A percentile compares a stretch with the other conserved stretches of the same genome.
phyloP scores from a whole-genome alignment of 257 asterid genomes.

The Fraxinus excelsior region DNA sequence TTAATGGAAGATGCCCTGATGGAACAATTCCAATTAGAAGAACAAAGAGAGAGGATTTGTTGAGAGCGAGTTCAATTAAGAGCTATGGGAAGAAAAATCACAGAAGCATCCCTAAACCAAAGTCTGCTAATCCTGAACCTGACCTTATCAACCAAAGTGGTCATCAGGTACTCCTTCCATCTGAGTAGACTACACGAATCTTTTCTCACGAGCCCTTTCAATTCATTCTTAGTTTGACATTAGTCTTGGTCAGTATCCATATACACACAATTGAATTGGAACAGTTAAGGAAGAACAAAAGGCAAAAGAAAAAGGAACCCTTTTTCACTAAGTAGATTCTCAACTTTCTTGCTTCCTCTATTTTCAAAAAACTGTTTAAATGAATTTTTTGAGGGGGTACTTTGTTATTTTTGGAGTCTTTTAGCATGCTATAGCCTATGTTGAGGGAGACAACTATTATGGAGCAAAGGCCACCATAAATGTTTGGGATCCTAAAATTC shows the following conservation, averaged over 20 bases:
- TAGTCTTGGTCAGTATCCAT: not conserved
- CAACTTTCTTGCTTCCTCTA: not conserved
- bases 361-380: slow-evolving; percentile 6
- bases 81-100: slow-evolving; percentile 67
- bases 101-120: slow-evolving; percentile 50
- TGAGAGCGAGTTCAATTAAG: slow-evolving; percentile 61
- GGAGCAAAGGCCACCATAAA: slow-evolving; percentile 90
- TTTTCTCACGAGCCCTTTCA: slow-evolving; percentile 9
- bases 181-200: not conserved
- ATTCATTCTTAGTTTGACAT: not conserved
- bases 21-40: slow-evolving; percentile 87
- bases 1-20: slow-evolving; percentile 70
- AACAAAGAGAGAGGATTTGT: slow-evolving; percentile 58
- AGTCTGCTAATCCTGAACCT: slow-evolving; percentile 56
- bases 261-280: not conserved
- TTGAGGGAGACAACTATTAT: slow-evolving; percentile 70
- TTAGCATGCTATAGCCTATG: slow-evolving; percentile 85
- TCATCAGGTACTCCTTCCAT: slow-evolving; percentile 60
- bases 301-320: slow-evolving; percentile 11
- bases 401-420: slow-evolving; percentile 57
- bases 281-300: slow-evolving; percentile 2
- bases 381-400: not conserved
- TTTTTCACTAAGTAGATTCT: slow-evolving; percentile 16
- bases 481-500: slow-evolving; percentile 85
- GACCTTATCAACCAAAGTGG: slow-evolving; percentile 66